Percentiles rank a stretch among this genome's conserved stretches.
phyloP scores from a whole-genome alignment of 176 grass and related monocot genomes.

The Saccharum officinarum region DNA sequence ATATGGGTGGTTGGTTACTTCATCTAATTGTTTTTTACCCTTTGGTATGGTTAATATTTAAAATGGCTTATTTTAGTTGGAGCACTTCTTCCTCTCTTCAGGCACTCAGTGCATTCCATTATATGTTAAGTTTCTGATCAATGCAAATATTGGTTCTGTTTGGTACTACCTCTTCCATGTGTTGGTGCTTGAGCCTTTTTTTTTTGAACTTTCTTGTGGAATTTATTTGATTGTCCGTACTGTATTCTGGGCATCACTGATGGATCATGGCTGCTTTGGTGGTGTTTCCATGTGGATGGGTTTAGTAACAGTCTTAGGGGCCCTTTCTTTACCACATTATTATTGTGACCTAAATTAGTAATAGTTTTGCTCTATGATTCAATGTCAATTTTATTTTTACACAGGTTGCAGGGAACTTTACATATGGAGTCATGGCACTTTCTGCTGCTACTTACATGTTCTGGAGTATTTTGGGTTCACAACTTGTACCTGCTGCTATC shows the following conservation, averaged over 20 bases:
- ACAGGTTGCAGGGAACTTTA: conserved; percentile 92
- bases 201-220: not conserved
- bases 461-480: conserved; percentile 94
- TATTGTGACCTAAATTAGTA: conserved; percentile 16
- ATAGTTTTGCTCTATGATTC: conserved; percentile 15
- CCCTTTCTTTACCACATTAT: not conserved
- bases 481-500: conserved; percentile 74
- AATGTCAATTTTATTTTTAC: conserved; percentile 5
- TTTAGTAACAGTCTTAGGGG: conserved; percentile 12
- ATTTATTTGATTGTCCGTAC: conserved; percentile 10
- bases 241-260: not conserved
- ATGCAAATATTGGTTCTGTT: not conserved
- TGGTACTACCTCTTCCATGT: not conserved
- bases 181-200: not conserved
- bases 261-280: not conserved
- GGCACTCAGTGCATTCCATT: not conserved
- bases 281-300: not conserved
- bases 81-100: not conserved
- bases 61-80: not conserved
- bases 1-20: conserved; percentile 10
- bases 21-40: not conserved
- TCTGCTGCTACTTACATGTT: conserved; percentile 90
- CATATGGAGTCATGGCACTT: conserved; percentile 97
- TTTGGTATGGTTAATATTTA: conserved; percentile 1
- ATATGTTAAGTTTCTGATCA: not conserved